Evolutionary conservation across 495 filamentous ascomycete genomes (phyloP).

Genomic region (Chlorociboria aeruginascens): DNA sequence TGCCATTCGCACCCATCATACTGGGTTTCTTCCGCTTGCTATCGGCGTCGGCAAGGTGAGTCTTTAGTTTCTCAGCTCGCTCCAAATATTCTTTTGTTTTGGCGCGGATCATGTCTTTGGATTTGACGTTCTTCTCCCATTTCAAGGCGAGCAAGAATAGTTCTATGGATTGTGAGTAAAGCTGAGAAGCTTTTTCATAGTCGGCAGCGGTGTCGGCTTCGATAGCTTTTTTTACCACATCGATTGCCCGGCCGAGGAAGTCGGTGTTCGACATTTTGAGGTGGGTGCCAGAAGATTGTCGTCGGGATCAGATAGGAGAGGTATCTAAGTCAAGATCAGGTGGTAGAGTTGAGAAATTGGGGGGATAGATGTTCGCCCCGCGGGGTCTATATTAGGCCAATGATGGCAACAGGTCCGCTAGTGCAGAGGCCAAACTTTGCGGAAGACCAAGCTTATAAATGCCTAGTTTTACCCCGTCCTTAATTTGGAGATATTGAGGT

Average conservation of each 20-base stretch:
- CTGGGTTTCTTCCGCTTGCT: constrained; percentile 60
- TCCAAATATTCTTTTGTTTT: constrained; percentile 97
- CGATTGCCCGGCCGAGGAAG: constrained; percentile 91
- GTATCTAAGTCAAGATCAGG: too few species aligned
- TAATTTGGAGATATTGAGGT: too few species aligned
- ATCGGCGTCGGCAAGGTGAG: constrained; percentile 67
- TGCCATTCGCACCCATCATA: constrained; percentile 79
- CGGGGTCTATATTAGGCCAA: background rate
- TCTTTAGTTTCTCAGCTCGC: constrained; percentile 92
- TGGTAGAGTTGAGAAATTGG: too few species aligned
- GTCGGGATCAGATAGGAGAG: constrained; percentile 5
- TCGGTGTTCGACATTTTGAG: constrained; percentile 84
- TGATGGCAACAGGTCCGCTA: too few species aligned
- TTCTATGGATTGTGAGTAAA: constrained; percentile 88
- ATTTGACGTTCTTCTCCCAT: constrained; percentile 95
- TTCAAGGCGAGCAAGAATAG: constrained; percentile 94
- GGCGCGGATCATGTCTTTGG: constrained; percentile 89
- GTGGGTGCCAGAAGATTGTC: constrained; percentile 17
- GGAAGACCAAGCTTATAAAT: too few species aligned
- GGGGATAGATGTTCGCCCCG: too few species aligned
- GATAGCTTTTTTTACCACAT: constrained; percentile 91
- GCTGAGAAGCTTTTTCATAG: constrained; percentile 91
- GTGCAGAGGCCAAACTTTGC: too few species aligned
- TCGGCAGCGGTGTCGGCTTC: constrained; percentile 90
- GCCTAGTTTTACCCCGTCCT: too few species aligned